Evolutionary conservation across 495 filamentous ascomycete genomes (phyloP), one percentile per base, ranked within the genome.

Genomic region (Astrothelium macrocarpum): DNA sequence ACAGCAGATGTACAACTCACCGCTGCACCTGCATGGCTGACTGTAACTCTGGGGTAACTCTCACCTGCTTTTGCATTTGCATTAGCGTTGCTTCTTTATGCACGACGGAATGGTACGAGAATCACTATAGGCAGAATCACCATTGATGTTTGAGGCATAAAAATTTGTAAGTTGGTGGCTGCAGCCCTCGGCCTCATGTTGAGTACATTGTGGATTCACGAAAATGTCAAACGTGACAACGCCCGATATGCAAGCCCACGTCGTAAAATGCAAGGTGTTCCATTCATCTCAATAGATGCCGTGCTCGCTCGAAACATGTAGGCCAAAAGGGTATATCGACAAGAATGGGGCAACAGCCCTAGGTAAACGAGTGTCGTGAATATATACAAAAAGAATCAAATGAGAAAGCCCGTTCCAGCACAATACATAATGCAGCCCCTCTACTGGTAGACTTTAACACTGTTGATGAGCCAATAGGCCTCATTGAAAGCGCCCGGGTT

Each of bases 401-500:
- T 25, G 25, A n/a, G n/a, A n/a, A n/a, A n/a, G n/a, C n/a, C n/a
- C n/a, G n/a, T n/a, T n/a, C 20, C 20, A 56, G 49, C 49, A 25
- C 49, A 56, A 29, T 2, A 4, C 9, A 11, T 3, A 26, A 56
- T 29, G 20, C 5, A 25, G 29, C 9, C 7, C 4, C 25, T 56
- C 23, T n/a, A 32, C 20, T 65, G 70, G 59, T 70, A 76, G 14
- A 76, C 67, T 45, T 71, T 71, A 59, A 76, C 66, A 34, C 63
- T 72, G 53, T 68, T 72, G 61, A 76, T 71, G 34, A 64, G 53
- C 72, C 72, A 76, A 66, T 72, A 76, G 4, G 70, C 59, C 10
- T 74, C 59, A 26, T 23, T 59, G 66, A 75, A 76, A 16, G 67
- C 68, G 11, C 63, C 29, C 25, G 74, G 74, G 65, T 74, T 75